Evolutionary conservation across 176 grass and related monocot species (phyloP), one percentile per base, ranked within the genome.

Genomic region (Carex scoparia): DNA sequence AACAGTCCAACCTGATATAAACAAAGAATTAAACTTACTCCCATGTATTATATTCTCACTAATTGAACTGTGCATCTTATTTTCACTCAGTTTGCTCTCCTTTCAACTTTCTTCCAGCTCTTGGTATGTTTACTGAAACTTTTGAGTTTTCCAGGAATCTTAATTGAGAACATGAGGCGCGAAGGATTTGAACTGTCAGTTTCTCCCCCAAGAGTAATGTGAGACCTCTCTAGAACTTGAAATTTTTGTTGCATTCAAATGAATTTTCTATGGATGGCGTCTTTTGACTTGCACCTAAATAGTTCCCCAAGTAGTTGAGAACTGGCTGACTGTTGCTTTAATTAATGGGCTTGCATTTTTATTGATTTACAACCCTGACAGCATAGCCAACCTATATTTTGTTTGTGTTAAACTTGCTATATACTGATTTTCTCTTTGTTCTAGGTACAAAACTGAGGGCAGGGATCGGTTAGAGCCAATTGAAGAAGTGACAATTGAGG

Each of bases 401-500:
- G 35, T 60, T 27, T 35, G 81, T 56, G 85, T 83, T 80, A 72
- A 68, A 11, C 55, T 59, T 73, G 81, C 19, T 72, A 10, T 85
- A 33, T 56, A 33, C 13, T 35, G 28, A 55, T 77, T 37, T 69
- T 55, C 61, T 83, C 19, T 79, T 75, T 85, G 13, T 65, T 69
- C 83, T 80, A 98, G 96, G 96, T 98, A 98, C 82, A 98, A 95
- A 91, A 88, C 84, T 77, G 93, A 98, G 80, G 70, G 81, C 72
- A 87, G 83, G 42, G 85, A 91, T 86, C 88, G 90, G 42, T 71
- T 98, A 85, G 96, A 98, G 65, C 96, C 96, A 67, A 95, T 98
- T 76, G 96, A 98, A 91, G 96, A 98, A 98, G 96, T 98, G 37
- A 98, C 96, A 86, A 90, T 98, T 37, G 96, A 98, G 96, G 96